Base-by-base conservation (phyloP, 345 rosid genomes). In the Moringa oleifera region DNA sequence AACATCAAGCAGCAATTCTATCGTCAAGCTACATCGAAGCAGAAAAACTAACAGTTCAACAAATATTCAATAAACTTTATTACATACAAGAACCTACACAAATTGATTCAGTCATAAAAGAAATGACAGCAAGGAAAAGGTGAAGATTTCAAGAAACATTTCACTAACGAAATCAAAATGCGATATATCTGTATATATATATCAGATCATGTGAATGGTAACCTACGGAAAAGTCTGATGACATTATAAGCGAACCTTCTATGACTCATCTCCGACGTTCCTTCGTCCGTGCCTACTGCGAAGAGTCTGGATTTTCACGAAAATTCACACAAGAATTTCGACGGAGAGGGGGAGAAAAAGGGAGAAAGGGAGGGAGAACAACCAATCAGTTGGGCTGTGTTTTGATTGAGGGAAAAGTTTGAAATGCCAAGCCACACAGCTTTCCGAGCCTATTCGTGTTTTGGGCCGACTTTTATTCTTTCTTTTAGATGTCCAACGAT, bases 231-330 rank as follows among this genome's bases (percentile, higher is more conserved):
- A 55, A 55, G 6, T 6, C 22, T 20, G 13, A 9, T 1, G 2
- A 47, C 21, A 28, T 3, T 0, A 24, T 22, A 60, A 0, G 24
- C 62, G 21, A 46, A 65, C 57, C 69, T 57, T 65, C 69, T 65
- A 16, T 56, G 57, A 50, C 4, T 65, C 69, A 31, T 65, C 13
- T 18, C 55, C 16, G 20, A 23, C 47, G 47, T 55, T 25, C 51
- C 36, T 24, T 41, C 15, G 16, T 23, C 7, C 67, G 59, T 37
- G 21, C 22, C 23, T 17, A 59, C 6, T 37, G 55, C 18, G 15
- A 53, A 45, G 12, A 45, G 17, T 1, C 6, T 41, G 47, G 47
- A 41, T 41, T 15, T 28, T 28, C 8, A 28, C 33, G 3, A 28
- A 28, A 28, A 28, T 28, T 41, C 6, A 41, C 47, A 9, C 47